Base-by-base conservation (phyloP, 129 eudicot genomes). In the Pulicaria dysenterica region DNA sequence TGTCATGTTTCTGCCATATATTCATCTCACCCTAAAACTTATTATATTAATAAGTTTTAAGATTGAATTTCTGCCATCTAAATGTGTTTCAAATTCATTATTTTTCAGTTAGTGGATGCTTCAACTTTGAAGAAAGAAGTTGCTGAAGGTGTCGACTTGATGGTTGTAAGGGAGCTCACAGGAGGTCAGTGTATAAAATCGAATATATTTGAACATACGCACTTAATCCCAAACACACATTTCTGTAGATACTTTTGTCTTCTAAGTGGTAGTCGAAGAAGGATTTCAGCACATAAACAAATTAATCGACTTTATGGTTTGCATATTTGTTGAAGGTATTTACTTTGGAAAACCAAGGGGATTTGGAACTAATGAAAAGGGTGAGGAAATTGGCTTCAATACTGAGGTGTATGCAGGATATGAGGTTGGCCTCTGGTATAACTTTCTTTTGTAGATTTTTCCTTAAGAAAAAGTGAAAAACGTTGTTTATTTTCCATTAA, bases 281-380 rank as follows among this genome's bases (percentile, higher is more conserved):
- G 31, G 31, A 24, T 24, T 24, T 24, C 31, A 24, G 31, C 31
- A 24, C 31, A 24, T 24, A 24, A 24, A 24, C 31, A 24, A 24
- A 24, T 24, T 24, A 24, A 24, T 24, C 2, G 1, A 24, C 31
- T 24, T 24, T 24, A 24, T 24, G 31, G 31, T 24, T 24, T 24
- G 31, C 31, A 24, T 60, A 3, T 48, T 59, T 56, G 11, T 36
- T 37, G 46, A 70, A 94, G 99, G 99, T 69, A 94, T 94, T 45
- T 90, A 94, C 80, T 94, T 94, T 84, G 99, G 99, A 67, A 84
- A 90, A 77, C 99, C 99, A 31, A 90, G 99, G 84, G 99, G 99
- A 57, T 84, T 94, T 81, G 56, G 88, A 82, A 87, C 84, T 36
- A 78, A 90, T 75, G 96, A 94, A 81, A 82, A 83, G 47, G 97